Base-by-base conservation (phyloP, 768 basidiomycete species). In the Epithele typhae region DNA sequence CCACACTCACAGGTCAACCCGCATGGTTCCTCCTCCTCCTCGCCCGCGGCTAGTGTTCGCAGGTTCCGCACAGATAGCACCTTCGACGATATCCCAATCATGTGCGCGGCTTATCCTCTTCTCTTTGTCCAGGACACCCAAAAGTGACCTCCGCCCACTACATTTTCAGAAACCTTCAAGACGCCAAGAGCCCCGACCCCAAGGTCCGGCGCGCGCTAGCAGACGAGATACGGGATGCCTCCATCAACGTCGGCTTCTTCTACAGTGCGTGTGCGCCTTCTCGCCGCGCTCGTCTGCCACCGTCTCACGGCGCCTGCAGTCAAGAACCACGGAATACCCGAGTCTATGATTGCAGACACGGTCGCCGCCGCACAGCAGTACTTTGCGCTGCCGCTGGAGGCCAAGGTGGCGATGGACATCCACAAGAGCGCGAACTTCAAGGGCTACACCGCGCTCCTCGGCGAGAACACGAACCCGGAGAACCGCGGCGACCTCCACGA, bases 401-500 rank as follows among this genome's bases (percentile, higher is more conserved):
- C 65, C 9, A 92, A 92, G 69, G 65, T 73, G 65, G 46, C 84
- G 75, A 68, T 87, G 19, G 81, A 88, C 59, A 82, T 87, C 43
- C 75, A 78, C 56, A 83, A 84, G 55, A 74, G 71, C 33, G 50
- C 73, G 9, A 85, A 84, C 53, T 95, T 86, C 72, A 89, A 89
- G 66, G 92, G 92, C 1, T 94, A 92, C 58, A 87, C 84, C 24
- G 75, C 80, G 7, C 70, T 88, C 17, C 72, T 87, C 14, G 79
- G 81, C 17, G 83, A 84, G 65, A 92, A 92, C 53, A 81, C 75
- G 10, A 76, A 91, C 57, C 73, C 75, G 1, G 74, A 78, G 14
- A 72, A 74, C 36, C 66, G 74, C 14, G 91, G 92, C 0, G 93
- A 96, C 64, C 61, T 95, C 12, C 92, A 96, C 55, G 92, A 95